Base-by-base conservation (phyloP, 441 rosid genomes). In the Flueggea neowawraea region DNA sequence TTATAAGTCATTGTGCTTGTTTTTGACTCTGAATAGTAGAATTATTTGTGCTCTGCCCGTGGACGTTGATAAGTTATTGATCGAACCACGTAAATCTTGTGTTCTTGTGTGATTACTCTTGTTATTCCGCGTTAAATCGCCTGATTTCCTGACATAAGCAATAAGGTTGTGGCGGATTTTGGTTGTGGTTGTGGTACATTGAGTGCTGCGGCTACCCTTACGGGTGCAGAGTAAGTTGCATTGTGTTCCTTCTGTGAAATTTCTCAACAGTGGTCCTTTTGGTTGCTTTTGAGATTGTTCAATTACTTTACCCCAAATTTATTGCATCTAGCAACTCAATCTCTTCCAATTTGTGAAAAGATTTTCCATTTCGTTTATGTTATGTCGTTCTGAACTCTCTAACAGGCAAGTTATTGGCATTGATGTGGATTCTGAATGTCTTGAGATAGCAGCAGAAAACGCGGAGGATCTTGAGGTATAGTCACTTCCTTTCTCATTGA, bases 151-250 rank as follows among this genome's bases (percentile, higher is more conserved):
- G n/a, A n/a, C n/a, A n/a, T 91, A 66, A 69, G 71, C 64, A 68
- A 65, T 67, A 89, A 86, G 76, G 82, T 94, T 1, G 96, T 89
- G 45, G 98, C 90, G 0, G 98, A 94, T 89, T 94, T 94, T 64
- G 98, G 98, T 3, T 94, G 97, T 48, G 97, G 98, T 0, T 94
- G 98, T 66, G 98, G 95, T 67, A 89, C 97, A 22, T 68, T 94
- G 67, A 81, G 91, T 75, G 80, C 76, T 73, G 97, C 97, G 16
- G 93, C 98, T 73, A 76, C 88, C 65, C 90, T 94, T 61, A 67
- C 90, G 71, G 96, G 86, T 65, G 97, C 98, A 53, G 85, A 82
- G 96, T 90, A 68, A 81, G 95, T 79, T n/a, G 22, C 53, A 9
- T 52, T 16, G 31, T 52, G 14, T 5, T 17, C 43, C 54, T 0